Evolutionary conservation across 2,329 filamentous ascomycete species (phyloP), one percentile per base, ranked within the genome.

Genomic region (Bertia moriformis): DNA sequence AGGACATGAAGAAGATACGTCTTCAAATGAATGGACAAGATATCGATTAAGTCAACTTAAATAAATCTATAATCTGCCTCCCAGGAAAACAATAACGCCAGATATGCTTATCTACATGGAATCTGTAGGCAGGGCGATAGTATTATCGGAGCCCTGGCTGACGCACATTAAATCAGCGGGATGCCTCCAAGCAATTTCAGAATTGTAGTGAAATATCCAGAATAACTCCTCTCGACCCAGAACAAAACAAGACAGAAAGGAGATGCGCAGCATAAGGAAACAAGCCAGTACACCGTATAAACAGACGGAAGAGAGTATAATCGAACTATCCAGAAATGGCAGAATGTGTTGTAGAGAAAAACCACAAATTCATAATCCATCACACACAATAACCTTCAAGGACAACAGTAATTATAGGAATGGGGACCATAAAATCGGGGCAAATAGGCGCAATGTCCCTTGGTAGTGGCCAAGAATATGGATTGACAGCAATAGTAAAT

Each of bases 81-180:
- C n/a, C n/a, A 10, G n/a, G 24, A 29, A 29, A 29, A n/a, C 15
- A 14, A 46, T 41, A 55, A 56, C 53, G 52, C 57, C 55, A 45
- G 48, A 49, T 48, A 58, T 58, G 55, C 55, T 55, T 57, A 58
- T 58, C 55, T 58, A 58, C 55, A 58, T 53, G 46, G 49, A 52
- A 41, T 42, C 51, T 51, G 48, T 55, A 39, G 44, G 43, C 50
- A 48, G 46, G 48, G 50, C 52, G 48, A 50, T 45, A 51, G 48
- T 54, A 50, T 47, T 50, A 50, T 54, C 41, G 18, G 19, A 32
- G 14, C 37, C 50, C 50, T 48, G 47, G 46, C 24, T 29, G 24
- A 29, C n/a, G 24, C 24, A 10, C n/a, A 10, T 29, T 29, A n/a
- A n/a, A 29, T 29, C 24, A 29, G 24, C 24, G 10, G n/a, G 24